Evolutionary conservation across 2,329 filamentous ascomycete genomes (phyloP), one percentile per base, ranked within the genome.

Genomic region (Paecilomyces fulvus): DNA sequence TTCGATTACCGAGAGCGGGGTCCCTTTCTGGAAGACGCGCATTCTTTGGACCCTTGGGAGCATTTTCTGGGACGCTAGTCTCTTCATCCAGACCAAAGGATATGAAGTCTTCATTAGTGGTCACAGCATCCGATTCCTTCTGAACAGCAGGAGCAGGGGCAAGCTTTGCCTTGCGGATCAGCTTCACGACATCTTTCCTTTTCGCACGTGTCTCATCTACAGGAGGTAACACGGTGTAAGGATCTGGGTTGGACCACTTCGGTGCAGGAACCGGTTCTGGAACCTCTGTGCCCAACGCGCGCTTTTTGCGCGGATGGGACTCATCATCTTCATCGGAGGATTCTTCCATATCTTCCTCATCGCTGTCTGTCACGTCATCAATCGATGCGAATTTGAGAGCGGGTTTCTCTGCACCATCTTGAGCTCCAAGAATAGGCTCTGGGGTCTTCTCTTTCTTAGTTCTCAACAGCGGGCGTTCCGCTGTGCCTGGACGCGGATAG

Each of bases 211-310:
- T 79, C 55, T 91, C 87, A 61, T 92, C 88, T 0, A 86, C 83
- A 6, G 90, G 91, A 8, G 92, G 92, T 9, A 96, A 78, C 1
- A 84, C 88, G 5, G 90, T 95, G 72, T 97, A 96, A 0, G 92
- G 91, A 69, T 97, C 92, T 3, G 92, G 92, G 64, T 97, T 97
- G 3, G 91, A 96, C 92, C 92, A 97, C 70, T 88, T 91, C 2
- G 91, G 90, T 4, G 70, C 73, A 54, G 65, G 63, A 12, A 64
- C 52, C 31, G 58, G 53, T 11, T 56, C 57, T 5, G 57, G 54
- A 30, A 60, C 60, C 23, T 66, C 62, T 12, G 60, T 52, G 48
- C 65, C 68, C 5, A 70, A n/a, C 3, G 66, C 69, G 56, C 68
- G 70, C 60, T 67, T 73, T 54, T 74, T 74, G 52, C 73, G 74